Evolutionary conservation across 352 stramenopile species (phyloP), one percentile per base, ranked within the genome.

Genomic region (Phytophthora agathidicida): DNA sequence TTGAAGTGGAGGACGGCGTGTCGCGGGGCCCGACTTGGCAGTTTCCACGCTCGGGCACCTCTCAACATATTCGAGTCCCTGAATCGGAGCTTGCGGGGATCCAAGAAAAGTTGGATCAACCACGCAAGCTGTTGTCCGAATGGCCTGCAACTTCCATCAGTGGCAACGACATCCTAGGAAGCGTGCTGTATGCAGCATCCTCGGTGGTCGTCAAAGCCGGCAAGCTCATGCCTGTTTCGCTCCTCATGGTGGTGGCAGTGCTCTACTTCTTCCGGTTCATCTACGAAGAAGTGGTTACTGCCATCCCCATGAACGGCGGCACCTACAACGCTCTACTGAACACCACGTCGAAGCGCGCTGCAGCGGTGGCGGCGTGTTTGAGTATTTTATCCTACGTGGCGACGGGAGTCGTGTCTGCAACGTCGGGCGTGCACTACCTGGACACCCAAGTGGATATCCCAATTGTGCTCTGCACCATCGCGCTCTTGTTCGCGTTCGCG

Each of bases 271-370:
- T 75, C 48, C 75, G 76, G n/a, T 88, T 83, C 54, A 92, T 96
- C 48, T 96, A 96, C 68, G 77, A 80, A 37, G 89, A 97, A 59
- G 88, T 86, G 7, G 86, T 96, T 38, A 92, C 75, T 19, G 89
- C 89, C 2, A 77, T 97, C 27, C 86, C 88, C 3, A 77, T 94
- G 54, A 96, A 97, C 66, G 88, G 89, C 14, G 89, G 89, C 20
- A 88, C 83, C 16, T 97, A 96, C 68, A 96, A 96, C 68, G 80
- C 89, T 7, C 66, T 97, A 24, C 61, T 97, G 10, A 96, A 97
- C 68, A 89, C 83, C 20, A 96, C 86, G 22, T 89, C 68, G 31
- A 97, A 97, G 73, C 71, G 76, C 26, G 68, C 90, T 16, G 89
- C 89, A 17, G 79, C 84, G 0, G 70, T 94, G 9, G 86, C 86